Evolutionary conservation across 225 moss, liverwort and hornwort genomes (phyloP).

Genomic region (Antitrichia curtipendula): DNA sequence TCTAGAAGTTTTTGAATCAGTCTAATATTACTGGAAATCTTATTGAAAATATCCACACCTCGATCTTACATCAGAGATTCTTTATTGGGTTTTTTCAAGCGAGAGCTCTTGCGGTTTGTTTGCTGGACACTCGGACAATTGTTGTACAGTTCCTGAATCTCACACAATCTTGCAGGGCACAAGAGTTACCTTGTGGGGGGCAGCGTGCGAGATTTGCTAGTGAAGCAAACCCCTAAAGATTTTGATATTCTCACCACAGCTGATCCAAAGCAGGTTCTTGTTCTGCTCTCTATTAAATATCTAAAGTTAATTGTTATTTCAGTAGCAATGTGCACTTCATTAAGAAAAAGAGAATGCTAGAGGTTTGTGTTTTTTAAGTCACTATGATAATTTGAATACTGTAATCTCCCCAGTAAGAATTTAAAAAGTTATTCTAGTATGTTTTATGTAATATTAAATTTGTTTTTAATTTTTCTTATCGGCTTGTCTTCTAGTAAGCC

Average conservation of each 20-base stretch:
- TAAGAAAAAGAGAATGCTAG: not conserved
- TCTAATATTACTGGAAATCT: not conserved
- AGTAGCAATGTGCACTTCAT: not conserved
- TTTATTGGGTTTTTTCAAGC: not conserved
- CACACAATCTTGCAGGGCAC: constrained; percentile 41
- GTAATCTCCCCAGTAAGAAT: not conserved
- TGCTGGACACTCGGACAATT: not conserved
- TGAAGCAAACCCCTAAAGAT: constrained; percentile 92
- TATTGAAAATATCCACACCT: not conserved
- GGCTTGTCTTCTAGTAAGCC: not conserved
- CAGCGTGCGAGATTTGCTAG: constrained; percentile 89
- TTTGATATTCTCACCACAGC: constrained; percentile 93
- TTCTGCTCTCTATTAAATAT: not conserved
- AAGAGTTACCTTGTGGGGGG: constrained; percentile 96
- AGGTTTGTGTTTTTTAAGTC: not conserved
- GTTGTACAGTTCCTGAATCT: not conserved
- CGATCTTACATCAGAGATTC: not conserved
- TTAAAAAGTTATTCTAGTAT: not conserved
- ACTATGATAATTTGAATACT: not conserved
- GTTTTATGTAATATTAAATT: not conserved
- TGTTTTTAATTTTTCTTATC: not conserved
- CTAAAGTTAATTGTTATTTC: not conserved
- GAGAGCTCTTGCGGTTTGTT: not conserved
- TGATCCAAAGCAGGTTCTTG: constrained; percentile 56
- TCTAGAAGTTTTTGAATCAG: not conserved